These are phyloP conservation scores for Scolecobasidium constrictum DNA, from an alignment of 2,329 filamentous ascomycete species.

Conservation along the genomic window DNA sequence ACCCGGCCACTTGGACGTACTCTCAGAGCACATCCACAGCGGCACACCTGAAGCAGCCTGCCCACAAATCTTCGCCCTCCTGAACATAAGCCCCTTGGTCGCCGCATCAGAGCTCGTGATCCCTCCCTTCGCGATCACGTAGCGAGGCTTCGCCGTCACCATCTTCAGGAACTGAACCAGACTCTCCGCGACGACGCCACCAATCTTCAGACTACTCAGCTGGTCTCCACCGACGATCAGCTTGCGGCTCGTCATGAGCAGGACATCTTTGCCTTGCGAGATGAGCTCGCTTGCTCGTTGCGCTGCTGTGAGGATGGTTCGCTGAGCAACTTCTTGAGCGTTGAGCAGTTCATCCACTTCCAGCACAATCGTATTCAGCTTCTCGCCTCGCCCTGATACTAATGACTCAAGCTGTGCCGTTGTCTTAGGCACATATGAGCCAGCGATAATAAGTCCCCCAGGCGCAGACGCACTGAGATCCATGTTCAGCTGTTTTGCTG, in stretches of 20 bases:
- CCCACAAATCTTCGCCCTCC: conserved; percentile 42
- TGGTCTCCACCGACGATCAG: conserved; percentile 41
- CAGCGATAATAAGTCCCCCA: conserved; percentile 45
- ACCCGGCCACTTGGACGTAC: conserved; percentile 37
- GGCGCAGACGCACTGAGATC: conserved; percentile 22
- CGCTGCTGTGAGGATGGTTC: conserved; percentile 19
- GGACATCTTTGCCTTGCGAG: conserved; percentile 37
- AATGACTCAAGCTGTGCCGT: conserved; percentile 42
- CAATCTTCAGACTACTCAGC: conserved; percentile 42
- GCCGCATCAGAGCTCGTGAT: conserved; percentile 50
- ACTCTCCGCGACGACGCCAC: conserved; percentile 38
- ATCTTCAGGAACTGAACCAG: conserved; percentile 39
- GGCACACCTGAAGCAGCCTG: conserved; percentile 49
- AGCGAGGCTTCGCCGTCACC: conserved; percentile 39
- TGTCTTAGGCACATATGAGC: conserved; percentile 49
- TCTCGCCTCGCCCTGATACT: conserved; percentile 24
- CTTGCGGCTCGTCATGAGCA: conserved; percentile 49
- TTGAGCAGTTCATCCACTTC: conserved; percentile 38
- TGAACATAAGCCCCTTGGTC: conserved; percentile 44
- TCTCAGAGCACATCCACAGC: conserved; percentile 47
- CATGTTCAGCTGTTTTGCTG: conserved; percentile 30
- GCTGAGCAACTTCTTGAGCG: conserved; percentile 22
- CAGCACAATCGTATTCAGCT: conserved; percentile 37
- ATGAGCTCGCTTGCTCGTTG: conserved; percentile 23
- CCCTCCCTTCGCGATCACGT: conserved; percentile 48